Base-by-base conservation (phyloP, 306 rosid species). In the Malus orientalis region DNA sequence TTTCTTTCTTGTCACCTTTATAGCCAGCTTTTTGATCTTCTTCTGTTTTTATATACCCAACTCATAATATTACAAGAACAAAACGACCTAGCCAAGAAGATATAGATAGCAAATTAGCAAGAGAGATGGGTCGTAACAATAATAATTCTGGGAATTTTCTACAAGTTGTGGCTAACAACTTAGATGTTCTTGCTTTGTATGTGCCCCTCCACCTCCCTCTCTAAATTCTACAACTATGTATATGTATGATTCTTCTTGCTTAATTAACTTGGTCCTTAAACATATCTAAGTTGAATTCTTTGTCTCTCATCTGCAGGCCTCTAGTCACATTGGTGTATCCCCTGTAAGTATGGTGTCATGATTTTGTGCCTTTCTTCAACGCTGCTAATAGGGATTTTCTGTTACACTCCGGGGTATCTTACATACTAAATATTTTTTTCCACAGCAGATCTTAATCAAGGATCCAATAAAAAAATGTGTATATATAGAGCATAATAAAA, bases 181-280 rank as follows among this genome's bases (percentile, higher is more conserved):
- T 93, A 80, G 97, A 91, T 76, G 95, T 91, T 84, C 97, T 93
- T 81, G 95, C 98, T 78, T 75, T 93, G 97, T 93, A 89, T 69
- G 89, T 27, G 30, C 62, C 76, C 73, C 49, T 68, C 9, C 22
- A n/a, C 5, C 42, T n/a, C n/a, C 2, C 27, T 40, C 42, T 53
- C 6, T 47, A 5, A 32, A 64, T 33, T 8, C 14, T 33, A 61
- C 8, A 27, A 27, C 38, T 27, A 61, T 1, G 27, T 13, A 60
- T 12, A 59, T 23, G 64, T 59, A 11, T 23, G 16, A 23, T 59
- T 59, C 8, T 58, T n/a, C 29, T 58, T 22, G 63, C 11, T 58
- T 4, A 58, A 58, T 22, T 58, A 58, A 58, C 23, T 5, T 58
- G 20, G 55, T 49, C 55, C 55, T 15, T 47, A 15, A 49, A 49